Evolutionary conservation across 2,329 filamentous ascomycete genomes (phyloP).

Genomic region (Paecilomyces sp.): DNA sequence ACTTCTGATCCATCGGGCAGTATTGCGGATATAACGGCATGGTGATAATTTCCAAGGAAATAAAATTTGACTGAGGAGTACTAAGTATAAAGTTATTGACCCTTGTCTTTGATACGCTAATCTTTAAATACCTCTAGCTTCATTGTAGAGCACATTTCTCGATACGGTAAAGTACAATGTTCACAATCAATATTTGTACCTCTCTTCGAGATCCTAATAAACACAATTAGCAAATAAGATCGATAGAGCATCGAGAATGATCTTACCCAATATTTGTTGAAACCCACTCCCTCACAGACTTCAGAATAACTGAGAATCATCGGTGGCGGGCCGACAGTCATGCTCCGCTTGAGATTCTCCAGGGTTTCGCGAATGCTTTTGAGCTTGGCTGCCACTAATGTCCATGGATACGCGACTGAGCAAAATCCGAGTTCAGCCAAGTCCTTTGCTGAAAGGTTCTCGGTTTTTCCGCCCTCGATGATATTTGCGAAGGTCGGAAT

Average conservation of each 20-base stretch:
- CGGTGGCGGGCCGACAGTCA: conserved; percentile 36
- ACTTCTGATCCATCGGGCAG: no score
- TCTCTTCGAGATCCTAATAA: not conserved
- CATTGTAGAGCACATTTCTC: no score
- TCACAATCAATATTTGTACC: not conserved
- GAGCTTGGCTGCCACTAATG: conserved; percentile 3
- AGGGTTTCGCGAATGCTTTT: conserved; percentile 16
- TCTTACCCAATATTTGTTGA: conserved; percentile 37
- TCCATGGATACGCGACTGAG: conserved; percentile 6
- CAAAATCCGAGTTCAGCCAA: conserved; percentile 32
- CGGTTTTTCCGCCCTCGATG: conserved; percentile 36
- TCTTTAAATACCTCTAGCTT: no score
- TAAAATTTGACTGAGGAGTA: no score
- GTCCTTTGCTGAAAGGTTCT: conserved; percentile 34
- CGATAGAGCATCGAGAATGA: not conserved
- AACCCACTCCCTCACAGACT: conserved; percentile 41
- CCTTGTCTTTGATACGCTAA: no score
- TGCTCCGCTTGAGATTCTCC: conserved; percentile 34
- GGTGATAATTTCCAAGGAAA: no score
- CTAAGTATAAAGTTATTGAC: no score
- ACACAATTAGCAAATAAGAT: not conserved
- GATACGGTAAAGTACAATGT: no score
- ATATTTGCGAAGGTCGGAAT: conserved; percentile 40
- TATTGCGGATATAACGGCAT: no score
- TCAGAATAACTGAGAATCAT: conserved; percentile 38